Conservation (phyloP, 768 basidiomycete genomes). For the Macrolepiota albuminosa region DNA sequence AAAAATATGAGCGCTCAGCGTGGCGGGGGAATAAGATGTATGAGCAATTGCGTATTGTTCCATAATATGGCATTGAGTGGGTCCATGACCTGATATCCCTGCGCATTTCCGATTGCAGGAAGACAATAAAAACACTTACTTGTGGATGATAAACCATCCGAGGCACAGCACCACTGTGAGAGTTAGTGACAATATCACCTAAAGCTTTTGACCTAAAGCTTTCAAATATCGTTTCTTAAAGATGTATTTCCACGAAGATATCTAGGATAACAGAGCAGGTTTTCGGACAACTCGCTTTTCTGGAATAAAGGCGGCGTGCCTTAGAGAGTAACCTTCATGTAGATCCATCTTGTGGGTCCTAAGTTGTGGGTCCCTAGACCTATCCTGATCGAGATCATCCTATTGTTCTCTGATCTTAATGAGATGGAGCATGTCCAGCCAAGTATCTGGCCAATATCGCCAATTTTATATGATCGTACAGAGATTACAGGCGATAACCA, state of each 20-base stretch:
- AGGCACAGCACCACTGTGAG: neutral
- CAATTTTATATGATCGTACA: neutral
- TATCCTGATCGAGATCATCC: neutral
- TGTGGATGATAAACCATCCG: neutral
- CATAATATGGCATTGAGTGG: neutral
- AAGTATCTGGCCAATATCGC: neutral
- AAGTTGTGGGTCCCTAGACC: neutral
- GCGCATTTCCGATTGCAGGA: neutral
- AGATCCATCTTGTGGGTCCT: neutral
- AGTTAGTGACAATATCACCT: neutral
- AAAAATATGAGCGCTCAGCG: neutral
- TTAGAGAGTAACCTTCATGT: neutral
- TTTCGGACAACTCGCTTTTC: neutral
- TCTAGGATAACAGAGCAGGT: neutral
- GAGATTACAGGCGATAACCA: constrained; percentile 20
- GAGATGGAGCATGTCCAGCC: neutral
- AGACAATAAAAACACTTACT: neutral
- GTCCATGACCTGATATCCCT: neutral
- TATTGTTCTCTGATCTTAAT: neutral
- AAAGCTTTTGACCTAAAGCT: neutral
- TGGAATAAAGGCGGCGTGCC: neutral
- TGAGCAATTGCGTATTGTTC: neutral
- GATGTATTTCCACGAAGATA: neutral
- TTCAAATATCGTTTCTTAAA: neutral
- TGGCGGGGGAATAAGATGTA: neutral